phyloP scores from a whole-genome alignment of 495 filamentous ascomycete genomes.

The Neurospora sp. region DNA sequence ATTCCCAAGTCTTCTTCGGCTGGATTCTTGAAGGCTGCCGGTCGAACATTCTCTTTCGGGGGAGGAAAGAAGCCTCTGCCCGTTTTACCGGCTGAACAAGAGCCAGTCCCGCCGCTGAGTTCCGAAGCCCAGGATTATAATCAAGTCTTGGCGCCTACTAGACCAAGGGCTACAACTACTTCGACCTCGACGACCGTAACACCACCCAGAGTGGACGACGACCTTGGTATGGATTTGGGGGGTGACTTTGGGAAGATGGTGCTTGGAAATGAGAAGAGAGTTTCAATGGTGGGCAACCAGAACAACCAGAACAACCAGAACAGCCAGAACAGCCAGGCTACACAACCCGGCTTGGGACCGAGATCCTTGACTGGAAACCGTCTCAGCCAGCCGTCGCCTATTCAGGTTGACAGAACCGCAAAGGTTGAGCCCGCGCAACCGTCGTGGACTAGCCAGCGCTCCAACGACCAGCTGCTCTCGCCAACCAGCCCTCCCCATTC shows the following conservation, averaged over 20 bases:
- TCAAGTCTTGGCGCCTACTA: slow-evolving; percentile 21
- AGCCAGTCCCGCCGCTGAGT: slow-evolving; percentile 24
- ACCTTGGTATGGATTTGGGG: slow-evolving; percentile 45
- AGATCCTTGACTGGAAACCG: slow-evolving; percentile 29
- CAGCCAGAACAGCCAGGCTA: slow-evolving; percentile 12
- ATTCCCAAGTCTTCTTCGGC: slow-evolving; percentile 37
- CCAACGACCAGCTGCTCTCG: slow-evolving; percentile 50
- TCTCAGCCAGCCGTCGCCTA: slow-evolving; percentile 41
- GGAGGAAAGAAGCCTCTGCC: slow-evolving; percentile 39
- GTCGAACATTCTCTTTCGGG: slow-evolving; percentile 68
- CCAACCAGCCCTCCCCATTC: slow-evolving; percentile 24
- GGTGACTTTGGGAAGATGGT: slow-evolving; percentile 65
- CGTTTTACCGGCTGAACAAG: slow-evolving; percentile 33
- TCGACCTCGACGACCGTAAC: slow-evolving; percentile 57
- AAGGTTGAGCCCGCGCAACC: slow-evolving; percentile 50
- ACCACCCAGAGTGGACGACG: slow-evolving; percentile 55
- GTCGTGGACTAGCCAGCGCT: slow-evolving; percentile 60
- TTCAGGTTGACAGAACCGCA: slow-evolving; percentile 47
- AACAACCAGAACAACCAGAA: slow-evolving; percentile 18
- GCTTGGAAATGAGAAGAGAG: slow-evolving; percentile 46
- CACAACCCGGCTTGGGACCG: slow-evolving; percentile 11
- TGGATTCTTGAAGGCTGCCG: slow-evolving; percentile 53
- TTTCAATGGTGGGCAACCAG: slow-evolving; percentile 35
- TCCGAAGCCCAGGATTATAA: slow-evolving; percentile 20
- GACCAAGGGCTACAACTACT: slow-evolving; percentile 34